phyloP scores from a whole-genome alignment of 2,329 filamentous ascomycete species.

The Blastomyces parvus region DNA sequence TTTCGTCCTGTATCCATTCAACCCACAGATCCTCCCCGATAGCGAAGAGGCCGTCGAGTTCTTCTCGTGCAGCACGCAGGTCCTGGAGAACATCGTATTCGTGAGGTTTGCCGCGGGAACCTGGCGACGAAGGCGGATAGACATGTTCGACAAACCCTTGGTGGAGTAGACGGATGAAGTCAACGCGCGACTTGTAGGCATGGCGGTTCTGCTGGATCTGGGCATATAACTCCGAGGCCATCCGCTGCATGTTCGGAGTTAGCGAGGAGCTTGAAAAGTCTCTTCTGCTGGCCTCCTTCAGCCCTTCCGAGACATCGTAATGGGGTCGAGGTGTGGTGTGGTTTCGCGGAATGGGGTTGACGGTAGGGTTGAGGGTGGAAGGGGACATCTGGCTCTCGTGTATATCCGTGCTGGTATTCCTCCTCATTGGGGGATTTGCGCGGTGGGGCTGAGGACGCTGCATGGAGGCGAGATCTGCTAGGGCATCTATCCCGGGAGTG shows the following conservation, averaged over 20 bases:
- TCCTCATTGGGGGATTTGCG: constrained; percentile 30
- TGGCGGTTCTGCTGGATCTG: constrained; percentile 39
- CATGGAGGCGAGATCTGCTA: constrained; percentile 40
- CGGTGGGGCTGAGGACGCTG: constrained; percentile 38
- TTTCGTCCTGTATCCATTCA: constrained; percentile 56
- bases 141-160: constrained; percentile 40
- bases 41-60: constrained; percentile 53
- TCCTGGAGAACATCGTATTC: constrained; percentile 40
- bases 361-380: constrained; percentile 32
- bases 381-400: constrained; percentile 37
- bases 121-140: constrained; percentile 37
- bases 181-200: constrained; percentile 39
- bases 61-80: constrained; percentile 42
- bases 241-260: constrained; percentile 31
- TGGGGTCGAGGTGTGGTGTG: constrained; percentile 35
- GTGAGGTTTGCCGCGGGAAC: constrained; percentile 37
- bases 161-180: constrained; percentile 40
- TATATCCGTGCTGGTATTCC: constrained; percentile 29
- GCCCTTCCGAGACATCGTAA: constrained; percentile 37
- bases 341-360: constrained; percentile 29
- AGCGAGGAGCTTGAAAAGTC: constrained; percentile 37
- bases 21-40: constrained; percentile 55
- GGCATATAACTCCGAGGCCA: constrained; percentile 33
- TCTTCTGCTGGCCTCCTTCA: constrained; percentile 30
- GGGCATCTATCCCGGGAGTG: constrained; percentile 41